These are phyloP conservation scores for Narthecium ossifragum DNA, from an alignment of 106 monocot genomes.

Conservation along the genomic window DNA sequence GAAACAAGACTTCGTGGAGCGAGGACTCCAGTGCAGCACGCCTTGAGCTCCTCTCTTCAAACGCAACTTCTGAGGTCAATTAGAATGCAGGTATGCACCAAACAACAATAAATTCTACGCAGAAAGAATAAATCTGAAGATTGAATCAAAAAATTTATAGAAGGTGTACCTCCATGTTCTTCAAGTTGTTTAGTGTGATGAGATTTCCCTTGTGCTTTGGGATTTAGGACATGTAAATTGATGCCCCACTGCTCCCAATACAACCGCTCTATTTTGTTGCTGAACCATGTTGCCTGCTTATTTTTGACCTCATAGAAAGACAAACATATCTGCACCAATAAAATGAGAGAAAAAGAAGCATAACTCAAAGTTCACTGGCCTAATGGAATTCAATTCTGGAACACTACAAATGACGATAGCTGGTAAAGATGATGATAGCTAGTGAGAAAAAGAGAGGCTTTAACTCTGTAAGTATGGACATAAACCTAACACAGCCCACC, in stretches of 20 bases:
- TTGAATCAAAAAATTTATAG: too few species aligned
- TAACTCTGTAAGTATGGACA: too few species aligned
- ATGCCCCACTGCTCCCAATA: conserved; percentile 96
- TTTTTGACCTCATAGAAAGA: conserved; percentile 92
- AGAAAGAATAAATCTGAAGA: too few species aligned
- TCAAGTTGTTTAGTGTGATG: conserved; percentile 29
- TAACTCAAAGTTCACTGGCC: too few species aligned
- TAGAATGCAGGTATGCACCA: background rate
- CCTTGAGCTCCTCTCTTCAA: conserved; percentile 53
- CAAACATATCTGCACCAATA: conserved; percentile 63
- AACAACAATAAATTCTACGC: too few species aligned
- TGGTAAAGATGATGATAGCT: too few species aligned
- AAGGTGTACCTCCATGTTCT: conserved; percentile 49
- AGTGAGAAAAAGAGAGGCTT: too few species aligned
- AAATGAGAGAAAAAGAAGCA: too few species aligned
- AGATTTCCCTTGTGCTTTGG: conserved; percentile 55
- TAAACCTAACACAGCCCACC: too few species aligned
- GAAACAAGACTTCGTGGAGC: conserved; percentile 79
- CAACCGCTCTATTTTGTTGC: conserved; percentile 78
- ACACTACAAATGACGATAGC: too few species aligned
- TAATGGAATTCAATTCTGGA: too few species aligned
- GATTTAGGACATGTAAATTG: conserved; percentile 60
- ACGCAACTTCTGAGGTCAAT: conserved; percentile 22
- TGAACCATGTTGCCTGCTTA: conserved; percentile 83
- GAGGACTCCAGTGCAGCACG: conserved; percentile 62